Evolutionary conservation across 148 eudicot species (phyloP).

Genomic region (Chenopodium formosanum): DNA sequence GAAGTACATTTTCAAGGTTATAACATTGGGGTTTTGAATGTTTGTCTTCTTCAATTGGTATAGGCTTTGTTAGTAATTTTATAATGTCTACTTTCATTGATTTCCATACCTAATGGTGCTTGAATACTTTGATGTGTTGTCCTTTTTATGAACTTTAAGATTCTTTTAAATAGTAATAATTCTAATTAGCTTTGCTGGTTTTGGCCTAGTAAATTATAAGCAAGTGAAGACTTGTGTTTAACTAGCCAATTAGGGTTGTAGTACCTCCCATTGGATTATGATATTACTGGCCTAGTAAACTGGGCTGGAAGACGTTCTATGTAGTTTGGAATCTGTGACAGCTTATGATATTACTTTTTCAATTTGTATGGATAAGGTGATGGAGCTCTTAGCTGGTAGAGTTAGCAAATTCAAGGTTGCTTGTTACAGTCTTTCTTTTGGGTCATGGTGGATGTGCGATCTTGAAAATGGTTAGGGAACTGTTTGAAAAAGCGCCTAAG

Average conservation of each 20-base stretch:
- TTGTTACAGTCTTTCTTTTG: no score
- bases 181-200: neutral
- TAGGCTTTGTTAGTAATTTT: neutral
- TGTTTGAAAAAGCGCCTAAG: no score
- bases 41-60: neutral
- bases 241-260: neutral
- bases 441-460: no score
- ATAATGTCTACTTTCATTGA: neutral
- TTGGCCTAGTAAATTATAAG: neutral
- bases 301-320: neutral
- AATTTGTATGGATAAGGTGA: no score
- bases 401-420: no score
- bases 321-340: neutral
- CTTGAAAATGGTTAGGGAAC: no score
- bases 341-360: no score
- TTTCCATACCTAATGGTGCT: neutral
- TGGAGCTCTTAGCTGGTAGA: no score
- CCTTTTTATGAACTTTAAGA: neutral
- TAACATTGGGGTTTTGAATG: neutral
- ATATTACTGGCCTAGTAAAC: no score
- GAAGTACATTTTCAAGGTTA: neutral
- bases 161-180: neutral
- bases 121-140: neutral
- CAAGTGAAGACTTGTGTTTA: neutral
- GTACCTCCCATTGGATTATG: neutral